Percentiles rank a stretch among this genome's conserved stretches.
Conservation (phyloP, 2,329 filamentous ascomycete genomes). For the Fonsecaea nubica region DNA sequence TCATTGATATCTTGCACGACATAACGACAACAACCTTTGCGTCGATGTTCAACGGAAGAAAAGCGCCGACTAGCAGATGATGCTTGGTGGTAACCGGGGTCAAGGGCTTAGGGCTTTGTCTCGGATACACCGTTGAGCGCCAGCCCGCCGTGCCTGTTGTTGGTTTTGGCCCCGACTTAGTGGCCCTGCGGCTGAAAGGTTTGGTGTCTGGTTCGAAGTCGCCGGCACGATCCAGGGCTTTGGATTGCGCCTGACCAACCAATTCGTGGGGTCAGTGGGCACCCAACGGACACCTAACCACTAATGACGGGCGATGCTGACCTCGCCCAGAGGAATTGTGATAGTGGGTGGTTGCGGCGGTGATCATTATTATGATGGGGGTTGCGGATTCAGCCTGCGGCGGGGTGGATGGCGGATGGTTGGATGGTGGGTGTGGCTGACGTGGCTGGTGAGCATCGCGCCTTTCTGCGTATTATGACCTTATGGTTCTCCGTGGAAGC, state of each 20-base stretch:
- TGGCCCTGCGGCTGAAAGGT: slow-evolving; percentile 23
- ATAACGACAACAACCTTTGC: slow-evolving; percentile 7
- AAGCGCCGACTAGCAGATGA: slow-evolving; percentile 16
- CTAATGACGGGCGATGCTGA: neutral
- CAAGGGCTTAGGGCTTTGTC: neutral
- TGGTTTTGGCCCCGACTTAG: slow-evolving; percentile 17
- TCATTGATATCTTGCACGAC: slow-evolving; percentile 7
- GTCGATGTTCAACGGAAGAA: slow-evolving; percentile 12
- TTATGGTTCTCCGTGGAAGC: neutral
- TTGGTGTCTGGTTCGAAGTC: slow-evolving; percentile 2
- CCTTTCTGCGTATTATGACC: neutral
- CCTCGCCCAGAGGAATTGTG: neutral
- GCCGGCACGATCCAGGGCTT: slow-evolving; percentile 17
- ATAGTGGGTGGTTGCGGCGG: neutral
- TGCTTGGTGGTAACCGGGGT: slow-evolving; percentile 1
- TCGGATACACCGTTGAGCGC: slow-evolving; percentile 3
- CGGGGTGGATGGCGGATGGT: neutral
- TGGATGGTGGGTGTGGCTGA: neutral
- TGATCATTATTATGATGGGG: neutral
- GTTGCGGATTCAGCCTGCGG: neutral
- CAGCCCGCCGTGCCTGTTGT: neutral
- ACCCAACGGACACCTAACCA: neutral
- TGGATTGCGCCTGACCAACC: neutral
- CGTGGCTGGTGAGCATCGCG: neutral
- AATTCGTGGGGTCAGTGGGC: neutral